Conservation (phyloP, 345 rosid species). For the Clausena lansium region DNA sequence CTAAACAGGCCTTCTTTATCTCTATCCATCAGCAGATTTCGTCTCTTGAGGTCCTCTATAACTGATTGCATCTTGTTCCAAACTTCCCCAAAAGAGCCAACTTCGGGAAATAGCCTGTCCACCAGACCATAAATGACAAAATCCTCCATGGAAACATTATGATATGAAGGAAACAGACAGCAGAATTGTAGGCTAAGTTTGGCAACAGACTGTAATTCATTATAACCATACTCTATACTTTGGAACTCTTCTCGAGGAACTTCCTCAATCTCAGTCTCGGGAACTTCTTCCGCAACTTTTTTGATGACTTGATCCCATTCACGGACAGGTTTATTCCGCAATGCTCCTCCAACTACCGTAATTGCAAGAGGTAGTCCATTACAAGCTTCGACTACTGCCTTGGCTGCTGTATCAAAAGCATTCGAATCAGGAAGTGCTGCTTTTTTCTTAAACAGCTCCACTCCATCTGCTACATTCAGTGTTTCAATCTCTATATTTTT, state of each 20-base stretch:
- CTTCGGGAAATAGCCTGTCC: neutral
- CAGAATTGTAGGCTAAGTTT: neutral
- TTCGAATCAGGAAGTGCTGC: neutral
- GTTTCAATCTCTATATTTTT: neutral
- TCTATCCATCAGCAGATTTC: neutral
- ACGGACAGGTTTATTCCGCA: neutral
- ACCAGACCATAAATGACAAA: neutral
- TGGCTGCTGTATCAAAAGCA: neutral
- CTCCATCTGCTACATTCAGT: constrained; percentile 18
- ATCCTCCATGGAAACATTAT: neutral
- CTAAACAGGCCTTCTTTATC: neutral
- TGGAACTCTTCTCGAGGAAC: constrained; percentile 1
- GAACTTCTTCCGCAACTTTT: neutral
- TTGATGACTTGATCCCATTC: constrained; percentile 14
- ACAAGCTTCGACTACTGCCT: constrained; percentile 10
- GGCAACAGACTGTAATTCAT: neutral
- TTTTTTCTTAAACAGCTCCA: constrained; percentile 20
- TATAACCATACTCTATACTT: neutral
- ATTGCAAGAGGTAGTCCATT: constrained; percentile 23
- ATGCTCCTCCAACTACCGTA: neutral
- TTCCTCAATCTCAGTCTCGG: neutral
- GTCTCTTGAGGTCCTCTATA: no score
- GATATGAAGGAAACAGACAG: neutral
- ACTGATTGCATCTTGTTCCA: no score
- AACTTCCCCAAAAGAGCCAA: no score